Percentiles rank a stretch among this genome's conserved stretches.
Conservation (phyloP, 2,329 filamentous ascomycete genomes). For the Gnomoniopsis sp. region DNA sequence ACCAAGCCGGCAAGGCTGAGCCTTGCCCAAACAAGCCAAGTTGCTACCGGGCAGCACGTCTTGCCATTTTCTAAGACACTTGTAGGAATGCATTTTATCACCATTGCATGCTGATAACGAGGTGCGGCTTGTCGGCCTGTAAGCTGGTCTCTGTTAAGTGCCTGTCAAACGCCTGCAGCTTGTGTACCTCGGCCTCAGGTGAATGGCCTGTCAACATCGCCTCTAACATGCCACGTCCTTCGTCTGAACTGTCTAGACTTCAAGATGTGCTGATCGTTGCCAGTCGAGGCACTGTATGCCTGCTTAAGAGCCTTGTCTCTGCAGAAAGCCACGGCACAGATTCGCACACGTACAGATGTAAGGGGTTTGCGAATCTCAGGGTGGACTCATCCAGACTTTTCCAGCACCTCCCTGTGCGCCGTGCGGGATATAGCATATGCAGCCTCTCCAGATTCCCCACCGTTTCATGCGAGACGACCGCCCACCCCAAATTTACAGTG, state of each 20-base stretch:
- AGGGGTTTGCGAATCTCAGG: conserved; percentile 14
- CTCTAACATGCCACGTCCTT: too few species aligned
- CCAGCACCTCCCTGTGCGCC: too few species aligned
- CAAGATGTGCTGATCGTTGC: background rate
- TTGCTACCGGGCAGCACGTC: background rate
- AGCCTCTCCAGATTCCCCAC: conserved; percentile 16
- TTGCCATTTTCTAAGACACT: too few species aligned
- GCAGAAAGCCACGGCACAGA: background rate
- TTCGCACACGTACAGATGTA: background rate
- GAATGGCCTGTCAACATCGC: too few species aligned
- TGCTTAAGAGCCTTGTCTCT: background rate
- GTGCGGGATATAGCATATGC: conserved; percentile 1
- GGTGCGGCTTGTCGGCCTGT: too few species aligned
- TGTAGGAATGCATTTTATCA: background rate
- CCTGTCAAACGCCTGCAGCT: background rate
- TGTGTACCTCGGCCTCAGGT: background rate
- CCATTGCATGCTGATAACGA: background rate
- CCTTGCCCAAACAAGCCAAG: background rate
- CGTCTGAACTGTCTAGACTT: too few species aligned
- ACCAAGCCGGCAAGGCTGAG: background rate
- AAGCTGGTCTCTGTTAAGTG: too few species aligned
- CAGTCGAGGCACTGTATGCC: background rate
- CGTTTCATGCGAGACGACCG: conserved; percentile 8
- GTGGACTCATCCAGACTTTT: conserved; percentile 11
- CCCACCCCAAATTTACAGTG: background rate